phyloP scores from a whole-genome alignment of 2,329 filamentous ascomycete species.

The Alternaria postmessia region DNA sequence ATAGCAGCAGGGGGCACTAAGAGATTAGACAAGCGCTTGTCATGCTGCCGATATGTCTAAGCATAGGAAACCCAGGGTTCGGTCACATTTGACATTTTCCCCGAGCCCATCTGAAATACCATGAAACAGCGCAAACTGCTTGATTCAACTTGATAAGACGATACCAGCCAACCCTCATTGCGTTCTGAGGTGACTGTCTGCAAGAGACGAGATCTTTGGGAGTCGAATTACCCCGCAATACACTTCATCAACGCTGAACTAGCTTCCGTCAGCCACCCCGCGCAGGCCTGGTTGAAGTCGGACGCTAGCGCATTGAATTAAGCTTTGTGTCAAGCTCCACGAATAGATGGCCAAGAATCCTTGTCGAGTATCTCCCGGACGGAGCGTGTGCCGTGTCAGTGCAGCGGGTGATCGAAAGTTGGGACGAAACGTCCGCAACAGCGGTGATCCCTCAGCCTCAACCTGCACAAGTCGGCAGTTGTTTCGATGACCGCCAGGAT shows the following conservation, averaged over 20 bases:
- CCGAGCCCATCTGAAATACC: background rate
- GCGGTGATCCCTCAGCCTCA: slow-evolving; percentile 15
- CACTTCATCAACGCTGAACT: slow-evolving; percentile 19
- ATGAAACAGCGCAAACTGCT: background rate
- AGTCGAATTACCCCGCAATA: slow-evolving; percentile 33
- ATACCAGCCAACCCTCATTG: background rate
- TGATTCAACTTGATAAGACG: background rate
- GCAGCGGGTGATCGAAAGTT: slow-evolving; percentile 13
- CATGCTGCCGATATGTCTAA: slow-evolving; percentile 19
- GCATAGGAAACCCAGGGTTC: slow-evolving; percentile 9
- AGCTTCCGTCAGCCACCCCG: slow-evolving; percentile 37
- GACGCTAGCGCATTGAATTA: slow-evolving; percentile 30
- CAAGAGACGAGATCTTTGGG: background rate
- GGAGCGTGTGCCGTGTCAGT: slow-evolving; percentile 20
- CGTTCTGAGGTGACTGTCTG: background rate
- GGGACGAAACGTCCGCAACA: slow-evolving; percentile 13
- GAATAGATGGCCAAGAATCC: slow-evolving; percentile 36
- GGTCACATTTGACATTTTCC: background rate
- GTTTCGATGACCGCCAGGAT: background rate
- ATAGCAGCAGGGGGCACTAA: slow-evolving; percentile 11
- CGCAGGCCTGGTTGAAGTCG: slow-evolving; percentile 19
- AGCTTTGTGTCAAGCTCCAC: slow-evolving; percentile 37
- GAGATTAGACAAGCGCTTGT: slow-evolving; percentile 17
- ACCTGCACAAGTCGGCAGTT: slow-evolving; percentile 9
- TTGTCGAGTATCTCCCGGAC: slow-evolving; percentile 31